A percentile compares a stretch with the other conserved stretches of the same genome.
Evolutionary conservation across 371 early-diverging fungal species (phyloP).

Genomic region (Mucor sp.): DNA sequence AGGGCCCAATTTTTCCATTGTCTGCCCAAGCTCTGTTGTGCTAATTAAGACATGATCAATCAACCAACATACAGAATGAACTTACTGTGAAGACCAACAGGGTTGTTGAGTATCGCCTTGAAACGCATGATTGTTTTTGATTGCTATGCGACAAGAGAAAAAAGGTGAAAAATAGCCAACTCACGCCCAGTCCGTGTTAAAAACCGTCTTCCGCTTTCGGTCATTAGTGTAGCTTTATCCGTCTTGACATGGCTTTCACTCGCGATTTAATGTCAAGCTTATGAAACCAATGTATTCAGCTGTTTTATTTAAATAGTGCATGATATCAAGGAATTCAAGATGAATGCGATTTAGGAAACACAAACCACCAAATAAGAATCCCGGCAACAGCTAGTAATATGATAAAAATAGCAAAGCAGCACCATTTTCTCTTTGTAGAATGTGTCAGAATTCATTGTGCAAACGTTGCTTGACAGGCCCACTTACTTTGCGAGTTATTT

Average conservation of each 20-base stretch:
- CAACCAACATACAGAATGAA: not conserved
- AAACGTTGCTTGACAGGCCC: not conserved
- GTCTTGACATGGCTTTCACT: too few species aligned
- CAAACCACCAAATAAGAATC: slow-evolving; percentile 31
- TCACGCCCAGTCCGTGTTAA: too few species aligned
- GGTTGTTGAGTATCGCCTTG: slow-evolving; percentile 30
- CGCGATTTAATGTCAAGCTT: too few species aligned
- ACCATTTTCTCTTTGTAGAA: slow-evolving; percentile 50
- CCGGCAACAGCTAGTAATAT: slow-evolving; percentile 35
- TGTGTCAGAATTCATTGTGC: too few species aligned
- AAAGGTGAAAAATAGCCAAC: too few species aligned
- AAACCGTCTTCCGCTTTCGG: too few species aligned
- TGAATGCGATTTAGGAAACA: slow-evolving; percentile 1
- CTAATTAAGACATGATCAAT: not conserved
- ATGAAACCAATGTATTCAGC: too few species aligned
- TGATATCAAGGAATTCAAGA: not conserved
- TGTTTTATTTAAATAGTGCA: too few species aligned
- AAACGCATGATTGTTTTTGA: slow-evolving; percentile 28
- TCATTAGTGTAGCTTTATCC: too few species aligned
- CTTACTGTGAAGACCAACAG: slow-evolving; percentile 35
- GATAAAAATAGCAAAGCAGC: slow-evolving; percentile 36
- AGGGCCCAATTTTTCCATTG: slow-evolving; percentile 38
- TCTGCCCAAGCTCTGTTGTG: slow-evolving; percentile 22
- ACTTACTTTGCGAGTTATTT: slow-evolving; percentile 58
- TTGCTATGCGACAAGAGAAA: not conserved